phyloP scores from a whole-genome alignment of 768 basidiomycete genomes.

The Rickenella mellea region DNA sequence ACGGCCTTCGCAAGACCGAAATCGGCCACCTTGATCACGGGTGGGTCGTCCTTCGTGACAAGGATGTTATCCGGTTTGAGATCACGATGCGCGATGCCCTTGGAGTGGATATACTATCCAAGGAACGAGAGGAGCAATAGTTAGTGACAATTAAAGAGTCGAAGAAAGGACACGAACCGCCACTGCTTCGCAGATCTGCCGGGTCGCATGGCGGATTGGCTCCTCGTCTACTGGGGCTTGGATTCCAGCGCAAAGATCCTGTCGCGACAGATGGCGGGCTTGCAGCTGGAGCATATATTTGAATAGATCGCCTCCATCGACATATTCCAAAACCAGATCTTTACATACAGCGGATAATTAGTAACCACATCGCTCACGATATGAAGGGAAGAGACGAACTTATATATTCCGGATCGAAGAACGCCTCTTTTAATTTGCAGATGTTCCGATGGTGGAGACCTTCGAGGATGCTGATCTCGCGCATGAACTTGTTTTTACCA shows the following conservation, averaged over 20 bases:
- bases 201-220: constrained; percentile 59
- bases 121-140: background rate
- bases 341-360: constrained; percentile 22
- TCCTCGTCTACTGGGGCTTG: constrained; percentile 48
- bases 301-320: constrained; percentile 84
- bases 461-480: constrained; percentile 30
- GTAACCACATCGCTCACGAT: constrained; percentile 25
- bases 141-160: background rate
- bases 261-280: too few species aligned
- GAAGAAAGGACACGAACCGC: constrained; percentile 39
- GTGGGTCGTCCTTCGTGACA: constrained; percentile 18
- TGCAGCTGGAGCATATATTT: constrained; percentile 58
- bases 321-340: constrained; percentile 79
- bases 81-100: constrained; percentile 61
- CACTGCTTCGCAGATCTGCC: constrained; percentile 75
- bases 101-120: constrained; percentile 4
- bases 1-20: constrained; percentile 61
- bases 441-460: background rate
- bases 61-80: constrained; percentile 62
- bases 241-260: too few species aligned
- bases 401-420: constrained; percentile 27
- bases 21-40: constrained; percentile 32
- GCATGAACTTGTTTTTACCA: constrained; percentile 40
- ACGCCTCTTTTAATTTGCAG: background rate
- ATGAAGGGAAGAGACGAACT: constrained; percentile 34